phyloP scores from a whole-genome alignment of 306 rosid species.

The Hippophae rhamnoides region DNA sequence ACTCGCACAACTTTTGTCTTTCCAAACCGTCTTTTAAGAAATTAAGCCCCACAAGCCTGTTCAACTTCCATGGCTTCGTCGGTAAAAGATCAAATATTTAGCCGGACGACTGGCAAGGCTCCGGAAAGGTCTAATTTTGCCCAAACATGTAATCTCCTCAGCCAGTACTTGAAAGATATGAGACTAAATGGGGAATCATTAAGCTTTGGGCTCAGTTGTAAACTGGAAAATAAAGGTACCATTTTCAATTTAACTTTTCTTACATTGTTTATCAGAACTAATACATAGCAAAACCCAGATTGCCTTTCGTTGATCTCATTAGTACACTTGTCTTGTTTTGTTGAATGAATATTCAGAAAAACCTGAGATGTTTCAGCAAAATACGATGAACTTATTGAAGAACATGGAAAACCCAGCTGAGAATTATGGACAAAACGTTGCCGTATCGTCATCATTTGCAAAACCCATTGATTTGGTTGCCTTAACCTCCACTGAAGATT shows the following conservation, averaged over 20 bases:
- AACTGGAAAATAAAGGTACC: constrained; percentile 30
- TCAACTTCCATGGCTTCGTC: not conserved
- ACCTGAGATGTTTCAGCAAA: constrained; percentile 7
- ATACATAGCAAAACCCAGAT: too few species aligned
- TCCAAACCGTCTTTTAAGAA: not conserved
- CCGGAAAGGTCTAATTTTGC: constrained; percentile 58
- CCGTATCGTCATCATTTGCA: not conserved
- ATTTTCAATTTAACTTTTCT: not conserved
- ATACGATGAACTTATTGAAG: constrained; percentile 34
- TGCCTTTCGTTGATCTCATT: not conserved
- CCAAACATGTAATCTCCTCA: constrained; percentile 58
- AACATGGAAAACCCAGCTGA: constrained; percentile 34
- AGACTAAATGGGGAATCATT: constrained; percentile 28
- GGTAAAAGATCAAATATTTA: constrained; percentile 18
- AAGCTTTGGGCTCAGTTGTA: constrained; percentile 10
- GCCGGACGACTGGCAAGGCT: constrained; percentile 27
- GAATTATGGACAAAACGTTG: constrained; percentile 18
- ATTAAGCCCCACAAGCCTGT: not conserved
- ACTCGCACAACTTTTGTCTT: too few species aligned
- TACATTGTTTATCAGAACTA: not conserved
- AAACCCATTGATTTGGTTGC: constrained; percentile 9
- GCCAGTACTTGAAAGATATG: constrained; percentile 72
- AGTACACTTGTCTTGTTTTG: too few species aligned
- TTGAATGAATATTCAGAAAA: constrained; percentile 7
- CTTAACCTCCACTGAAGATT: constrained; percentile 23